Percentiles rank a stretch among this genome's conserved stretches.
phyloP scores from a whole-genome alignment of 73 alveolate genomes.

The Paramecium primaurelia region DNA sequence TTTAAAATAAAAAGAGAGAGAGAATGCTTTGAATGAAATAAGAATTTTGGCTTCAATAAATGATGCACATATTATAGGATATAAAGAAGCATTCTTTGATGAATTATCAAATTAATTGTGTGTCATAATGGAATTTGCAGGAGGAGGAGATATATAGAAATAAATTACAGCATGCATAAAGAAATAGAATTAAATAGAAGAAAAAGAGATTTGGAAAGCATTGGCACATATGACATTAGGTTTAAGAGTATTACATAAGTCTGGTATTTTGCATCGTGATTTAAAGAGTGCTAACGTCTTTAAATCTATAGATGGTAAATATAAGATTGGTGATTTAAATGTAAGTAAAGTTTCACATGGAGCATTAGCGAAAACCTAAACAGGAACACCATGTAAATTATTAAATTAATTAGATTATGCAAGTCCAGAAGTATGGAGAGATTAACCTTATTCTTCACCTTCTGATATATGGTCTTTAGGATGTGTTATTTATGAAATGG shows the following conservation, averaged over 20 bases:
- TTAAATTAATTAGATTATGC: conserved; percentile 59
- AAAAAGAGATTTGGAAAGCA: conserved; percentile 76
- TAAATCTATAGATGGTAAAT: conserved; percentile 62
- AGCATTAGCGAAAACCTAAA: conserved; percentile 35
- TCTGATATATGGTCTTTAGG: conserved; percentile 77
- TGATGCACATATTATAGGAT: conserved; percentile 64
- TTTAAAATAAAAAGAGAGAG: conserved; percentile 64
- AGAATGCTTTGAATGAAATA: conserved; percentile 82
- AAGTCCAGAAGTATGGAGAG: conserved; percentile 80
- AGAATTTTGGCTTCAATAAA: conserved; percentile 75
- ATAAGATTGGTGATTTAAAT: conserved; percentile 45
- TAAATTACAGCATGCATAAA: conserved; percentile 65
- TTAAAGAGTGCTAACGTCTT: conserved; percentile 79
- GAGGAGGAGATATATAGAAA: conserved; percentile 71
- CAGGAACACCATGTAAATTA: conserved; percentile 28
- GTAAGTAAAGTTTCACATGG: conserved; percentile 47
- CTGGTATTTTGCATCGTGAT: conserved; percentile 72
- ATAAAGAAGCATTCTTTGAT: conserved; percentile 75
- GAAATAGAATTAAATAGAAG: conserved; percentile 62
- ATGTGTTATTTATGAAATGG: conserved; percentile 75
- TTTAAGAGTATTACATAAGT: conserved; percentile 64
- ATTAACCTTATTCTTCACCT: conserved; percentile 64
- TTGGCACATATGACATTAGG: conserved; percentile 72
- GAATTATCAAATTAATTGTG: conserved; percentile 57
- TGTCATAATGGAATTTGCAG: conserved; percentile 78